Evolutionary conservation across 1,284 basidiomycete species (phyloP), one percentile per base, ranked within the genome.

Genomic region (Cystobasidiaceae sp.): DNA sequence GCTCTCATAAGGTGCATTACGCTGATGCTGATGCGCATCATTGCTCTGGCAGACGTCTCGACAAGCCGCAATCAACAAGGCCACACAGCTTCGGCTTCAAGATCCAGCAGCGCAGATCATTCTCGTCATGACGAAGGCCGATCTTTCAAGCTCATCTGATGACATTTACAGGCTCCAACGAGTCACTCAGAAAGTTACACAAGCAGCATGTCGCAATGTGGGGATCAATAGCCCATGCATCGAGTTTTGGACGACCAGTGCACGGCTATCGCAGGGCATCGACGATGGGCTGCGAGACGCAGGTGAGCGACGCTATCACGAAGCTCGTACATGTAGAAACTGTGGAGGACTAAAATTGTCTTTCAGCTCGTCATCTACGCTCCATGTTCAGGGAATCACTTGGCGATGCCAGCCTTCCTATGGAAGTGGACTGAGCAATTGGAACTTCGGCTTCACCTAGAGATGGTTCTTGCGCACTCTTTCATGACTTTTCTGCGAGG

Each of bases 91-190:
- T 4, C 54, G 41, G 25, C 23, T 17, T 3, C 2, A 27, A 13
- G 54, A 56, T 9, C 54, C 54, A 11, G 9, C 32, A 8, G n/a
- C 54, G 15, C 37, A 43, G 15, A 28, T 56, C 3, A 41, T 41
- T 6, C 41, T 56, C 39, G 37, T 41, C 37, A 23, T 56, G 54
- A 23, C 54, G 23, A 56, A 56, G 27, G n/a, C n/a, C n/a, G n/a
- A n/a, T n/a, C n/a, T n/a, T n/a, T n/a, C n/a, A n/a, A n/a, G n/a
- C n/a, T n/a, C n/a, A n/a, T n/a, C n/a, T n/a, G n/a, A n/a, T n/a
- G n/a, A n/a, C n/a, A n/a, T n/a, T n/a, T n/a, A n/a, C n/a, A n/a
- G n/a, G n/a, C n/a, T n/a, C n/a, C n/a, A n/a, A n/a, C n/a, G n/a
- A n/a, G n/a, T n/a, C n/a, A n/a, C n/a, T n/a, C n/a, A n/a, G n/a